Evolutionary conservation across 129 eudicot genomes (phyloP), one percentile per base, ranked within the genome.

Genomic region (Logfia minima): DNA sequence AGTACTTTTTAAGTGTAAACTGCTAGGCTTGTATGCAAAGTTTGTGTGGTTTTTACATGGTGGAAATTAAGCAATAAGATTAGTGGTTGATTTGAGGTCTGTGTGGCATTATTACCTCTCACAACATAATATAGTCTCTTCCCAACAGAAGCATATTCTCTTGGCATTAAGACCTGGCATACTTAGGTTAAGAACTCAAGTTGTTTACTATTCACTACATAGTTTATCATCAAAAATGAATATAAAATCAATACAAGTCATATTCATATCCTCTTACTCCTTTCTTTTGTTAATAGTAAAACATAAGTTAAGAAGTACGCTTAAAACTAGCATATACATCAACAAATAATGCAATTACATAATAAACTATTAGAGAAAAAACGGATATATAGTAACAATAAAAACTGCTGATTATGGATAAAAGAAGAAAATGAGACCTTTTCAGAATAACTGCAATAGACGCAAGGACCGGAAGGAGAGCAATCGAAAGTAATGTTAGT

Each of bases 401-500:
- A 5, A 48, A 48, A 14, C 53, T 3, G 55, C 55, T 11, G 17
- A 45, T 45, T 45, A 45, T 13, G 24, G 22, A 65, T 28, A 31
- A 5, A 32, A 66, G 7, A 11, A 67, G 24, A 7, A 26, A 58
- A 11, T 5, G 14, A 11, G 3, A 93, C 98, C 97, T 93, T 93
- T 78, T 90, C 98, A n/a, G 90, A 75, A 84, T 90, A 92, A 17
- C 75, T 73, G 74, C 98, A 91, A 17, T 92, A 85, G 4, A 93
- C 78, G 69, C 98, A 92, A 75, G 98, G 92, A 31, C 98, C 98
- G 18, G 97, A 93, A 79, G 98, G 98, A 53, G 98, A 88, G 82
- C 98, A 93, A 11, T 93, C 97, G 64, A 78, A 93, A 0, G 97
- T 93, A 32, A 80, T 19, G 79, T 91, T 91, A 31, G 87, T 79